phyloP scores from a whole-genome alignment of 2,329 filamentous ascomycete species.

The Colletotrichum sp. region DNA sequence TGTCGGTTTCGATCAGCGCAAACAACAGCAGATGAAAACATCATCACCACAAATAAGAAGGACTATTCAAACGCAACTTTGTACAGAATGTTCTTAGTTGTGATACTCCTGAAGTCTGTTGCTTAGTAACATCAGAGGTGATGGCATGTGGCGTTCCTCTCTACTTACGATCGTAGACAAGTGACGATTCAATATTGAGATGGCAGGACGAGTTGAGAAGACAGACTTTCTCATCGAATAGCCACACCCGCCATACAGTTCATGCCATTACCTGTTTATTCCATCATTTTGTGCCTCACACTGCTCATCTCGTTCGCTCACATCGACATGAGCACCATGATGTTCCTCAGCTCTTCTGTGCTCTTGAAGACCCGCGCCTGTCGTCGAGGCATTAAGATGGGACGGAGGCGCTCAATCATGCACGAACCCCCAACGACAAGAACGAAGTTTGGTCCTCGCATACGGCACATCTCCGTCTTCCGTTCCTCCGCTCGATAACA shows the following conservation, averaged over 20 bases:
- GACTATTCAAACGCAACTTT: not conserved
- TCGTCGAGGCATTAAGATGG: not conserved
- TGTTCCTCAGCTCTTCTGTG: not conserved
- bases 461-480: not conserved
- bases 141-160: not conserved
- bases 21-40: not conserved
- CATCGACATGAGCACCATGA: not conserved
- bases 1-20: not conserved
- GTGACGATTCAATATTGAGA: not conserved
- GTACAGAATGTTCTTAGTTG: not conserved
- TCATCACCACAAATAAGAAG: not conserved
- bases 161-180: not conserved
- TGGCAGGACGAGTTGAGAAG: not conserved
- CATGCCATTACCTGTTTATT: not conserved
- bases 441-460: not conserved
- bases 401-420: not conserved
- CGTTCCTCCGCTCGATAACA: not conserved
- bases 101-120: not conserved
- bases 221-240: not conserved
- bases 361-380: not conserved
- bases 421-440: not conserved
- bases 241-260: not conserved
- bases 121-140: not conserved
- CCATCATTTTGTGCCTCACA: not conserved
- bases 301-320: not conserved